These are phyloP conservation scores for Homolaphlyctis polyrhiza DNA, from an alignment of 371 early-diverging fungal genomes.

Conservation along the genomic window DNA sequence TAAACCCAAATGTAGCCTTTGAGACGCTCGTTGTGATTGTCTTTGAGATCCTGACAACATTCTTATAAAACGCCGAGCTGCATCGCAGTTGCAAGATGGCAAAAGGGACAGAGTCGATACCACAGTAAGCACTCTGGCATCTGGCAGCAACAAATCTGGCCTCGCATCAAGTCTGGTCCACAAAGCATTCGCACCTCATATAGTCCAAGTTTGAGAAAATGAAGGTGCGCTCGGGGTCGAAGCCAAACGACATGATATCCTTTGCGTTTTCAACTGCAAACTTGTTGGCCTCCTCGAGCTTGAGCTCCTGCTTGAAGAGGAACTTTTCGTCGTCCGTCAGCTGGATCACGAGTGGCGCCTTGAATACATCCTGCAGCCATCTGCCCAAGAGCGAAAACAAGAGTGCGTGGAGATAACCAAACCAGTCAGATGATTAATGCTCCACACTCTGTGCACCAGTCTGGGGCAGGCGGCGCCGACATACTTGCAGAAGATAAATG, in stretches of 20 bases:
- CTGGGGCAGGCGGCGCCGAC: not conserved
- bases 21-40: constrained; percentile 80
- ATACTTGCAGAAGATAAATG: constrained; percentile 98
- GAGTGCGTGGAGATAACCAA: not conserved
- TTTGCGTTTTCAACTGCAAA: constrained; percentile 87
- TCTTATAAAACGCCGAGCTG: constrained; percentile 87
- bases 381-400: constrained; percentile 23
- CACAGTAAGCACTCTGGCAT: constrained; percentile 20
- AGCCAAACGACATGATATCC: constrained; percentile 98
- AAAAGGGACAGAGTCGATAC: not conserved
- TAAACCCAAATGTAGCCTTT: constrained; percentile 90
- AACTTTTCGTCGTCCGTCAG: constrained; percentile 99
- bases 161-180: not conserved
- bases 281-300: constrained; percentile 78
- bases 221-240: constrained; percentile 97
- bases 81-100: not conserved
- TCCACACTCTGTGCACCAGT: not conserved
- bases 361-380: constrained; percentile 97
- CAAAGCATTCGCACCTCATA: constrained; percentile 62
- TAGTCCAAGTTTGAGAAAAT: constrained; percentile 96
- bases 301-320: constrained; percentile 91
- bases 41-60: constrained; percentile 82
- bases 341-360: constrained; percentile 96
- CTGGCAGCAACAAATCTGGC: not conserved
- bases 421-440: constrained; percentile 2